These are phyloP conservation scores for Raffaelea deltoideospora DNA, from an alignment of 2,329 filamentous ascomycete genomes.

Conservation along the genomic window DNA sequence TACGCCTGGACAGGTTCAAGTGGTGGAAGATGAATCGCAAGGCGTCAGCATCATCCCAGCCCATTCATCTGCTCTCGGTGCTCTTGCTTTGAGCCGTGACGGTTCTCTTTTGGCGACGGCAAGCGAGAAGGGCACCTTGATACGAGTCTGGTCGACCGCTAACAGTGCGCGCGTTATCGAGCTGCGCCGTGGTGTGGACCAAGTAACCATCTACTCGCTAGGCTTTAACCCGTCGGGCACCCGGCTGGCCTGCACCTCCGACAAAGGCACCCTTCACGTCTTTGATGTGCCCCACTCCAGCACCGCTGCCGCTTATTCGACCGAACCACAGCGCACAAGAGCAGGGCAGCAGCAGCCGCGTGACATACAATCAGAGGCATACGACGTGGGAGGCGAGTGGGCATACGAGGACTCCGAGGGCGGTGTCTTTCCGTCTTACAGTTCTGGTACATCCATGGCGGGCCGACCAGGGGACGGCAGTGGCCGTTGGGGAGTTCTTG, in stretches of 20 bases:
- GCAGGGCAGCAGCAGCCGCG: too few relatives aligned
- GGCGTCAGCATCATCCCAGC: conserved; percentile 91
- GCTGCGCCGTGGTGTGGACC: conserved; percentile 76
- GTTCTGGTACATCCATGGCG: conserved; percentile 5
- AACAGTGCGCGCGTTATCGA: conserved; percentile 73
- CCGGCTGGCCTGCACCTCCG: conserved; percentile 80
- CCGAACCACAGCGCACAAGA: too few relatives aligned
- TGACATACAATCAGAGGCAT: too few relatives aligned
- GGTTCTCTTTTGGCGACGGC: conserved; percentile 76
- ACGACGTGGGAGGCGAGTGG: conserved; percentile 8
- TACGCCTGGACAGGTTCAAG: conserved; percentile 73
- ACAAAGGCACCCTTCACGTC: conserved; percentile 90
- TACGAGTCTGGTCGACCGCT: conserved; percentile 69
- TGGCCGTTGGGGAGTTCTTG: conserved; percentile 74
- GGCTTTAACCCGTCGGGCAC: conserved; percentile 71
- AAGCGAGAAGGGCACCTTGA: conserved; percentile 79
- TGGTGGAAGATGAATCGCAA: conserved; percentile 62
- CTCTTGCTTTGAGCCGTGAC: conserved; percentile 65
- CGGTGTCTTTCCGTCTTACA: too few relatives aligned
- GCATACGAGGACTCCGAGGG: conserved; percentile 7
- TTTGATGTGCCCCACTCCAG: conserved; percentile 57
- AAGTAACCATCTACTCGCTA: conserved; percentile 73
- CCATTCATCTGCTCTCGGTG: conserved; percentile 64
- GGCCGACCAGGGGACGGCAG: conserved; percentile 20
- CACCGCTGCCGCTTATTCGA: too few relatives aligned